phyloP scores from a whole-genome alignment of 768 basidiomycete genomes.

The Chiua virens region DNA sequence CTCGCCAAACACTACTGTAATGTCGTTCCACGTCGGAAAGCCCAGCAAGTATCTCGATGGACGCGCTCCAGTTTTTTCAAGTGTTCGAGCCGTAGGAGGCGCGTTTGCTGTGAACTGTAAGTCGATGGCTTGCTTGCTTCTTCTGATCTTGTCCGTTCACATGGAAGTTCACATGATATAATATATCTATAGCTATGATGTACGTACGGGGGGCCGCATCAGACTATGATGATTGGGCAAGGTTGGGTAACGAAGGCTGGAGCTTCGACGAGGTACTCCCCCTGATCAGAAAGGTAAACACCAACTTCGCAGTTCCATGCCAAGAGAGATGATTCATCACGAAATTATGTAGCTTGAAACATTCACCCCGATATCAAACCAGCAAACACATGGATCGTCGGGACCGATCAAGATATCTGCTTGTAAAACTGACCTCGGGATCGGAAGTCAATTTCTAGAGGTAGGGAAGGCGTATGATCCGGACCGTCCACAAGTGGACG shows the following conservation, averaged over 20 bases:
- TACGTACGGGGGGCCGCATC: constrained; percentile 23
- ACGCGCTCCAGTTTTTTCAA: constrained; percentile 43
- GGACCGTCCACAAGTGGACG: constrained; percentile 42
- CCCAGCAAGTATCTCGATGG: constrained; percentile 45
- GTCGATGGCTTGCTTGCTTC: neutral
- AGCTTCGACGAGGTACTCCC: constrained; percentile 22
- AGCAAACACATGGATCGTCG: constrained; percentile 37
- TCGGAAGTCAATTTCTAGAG: constrained; percentile 46
- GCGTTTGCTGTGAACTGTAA: no score
- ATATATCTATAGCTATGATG: constrained; percentile 12
- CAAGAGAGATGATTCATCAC: no score
- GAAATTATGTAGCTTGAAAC: constrained; percentile 22
- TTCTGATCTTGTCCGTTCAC: no score
- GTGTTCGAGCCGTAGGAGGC: constrained; percentile 50
- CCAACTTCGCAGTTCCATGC: no score
- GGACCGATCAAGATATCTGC: constrained; percentile 29
- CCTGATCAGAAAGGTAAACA: constrained; percentile 22
- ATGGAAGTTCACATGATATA: no score
- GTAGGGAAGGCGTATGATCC: constrained; percentile 48
- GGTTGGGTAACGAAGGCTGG: constrained; percentile 22
- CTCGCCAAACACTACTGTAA: constrained; percentile 36
- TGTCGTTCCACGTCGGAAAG: constrained; percentile 41
- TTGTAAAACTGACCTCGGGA: constrained; percentile 1
- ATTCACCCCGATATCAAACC: constrained; percentile 28
- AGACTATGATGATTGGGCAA: constrained; percentile 26